Evolutionary conservation across 768 basidiomycete species (phyloP), one percentile per base, ranked within the genome.

Genomic region (Trichaptum fuscoviolaceum): DNA sequence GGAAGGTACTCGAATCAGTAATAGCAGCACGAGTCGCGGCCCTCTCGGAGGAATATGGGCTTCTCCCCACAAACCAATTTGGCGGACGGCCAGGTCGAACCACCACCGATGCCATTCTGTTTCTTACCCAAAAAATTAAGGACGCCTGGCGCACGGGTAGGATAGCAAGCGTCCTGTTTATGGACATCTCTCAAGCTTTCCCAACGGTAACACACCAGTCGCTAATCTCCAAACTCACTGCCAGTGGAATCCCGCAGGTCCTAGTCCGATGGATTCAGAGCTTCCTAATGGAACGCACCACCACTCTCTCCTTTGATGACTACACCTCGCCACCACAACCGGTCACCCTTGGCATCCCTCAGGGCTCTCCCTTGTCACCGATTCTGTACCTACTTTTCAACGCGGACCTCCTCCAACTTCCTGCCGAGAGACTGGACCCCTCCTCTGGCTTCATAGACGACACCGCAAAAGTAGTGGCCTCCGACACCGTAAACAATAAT

Each of bases 181-280:
- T n/a, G n/a, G n/a, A n/a, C n/a, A n/a, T n/a, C n/a, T 72, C 81
- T 69, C 81, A 77, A 0, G 80, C 82, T 1, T 83, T 82, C 68
- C 82, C 79, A 0, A 82, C 77, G 66, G 75, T 75, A 7, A 7
- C 35, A 7, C 35, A 20, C 35, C 23, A 1, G 12, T 18, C 17
- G 58, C 57, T 26, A 26, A 27, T n/a, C 65, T 71, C 12, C 17
- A 36, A 36, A 36, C 35, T 36, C 7, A 36, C 35, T 0, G 77
- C 75, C 7, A 73, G 67, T 0, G 74, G 75, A 0, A 25, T 76
- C 0, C 75, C 79, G 66, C 75, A 79, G 62, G 67, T 82, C 65
- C 59, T 69, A 9, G 71, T 70, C 64, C 24, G 70, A 0, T 24
- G 76, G 0, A 71, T 80, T 0, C 76, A 64, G 4, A 17, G 62